Base-by-base conservation (phyloP, 208 protist species). In the Crithidia bombi region DNA sequence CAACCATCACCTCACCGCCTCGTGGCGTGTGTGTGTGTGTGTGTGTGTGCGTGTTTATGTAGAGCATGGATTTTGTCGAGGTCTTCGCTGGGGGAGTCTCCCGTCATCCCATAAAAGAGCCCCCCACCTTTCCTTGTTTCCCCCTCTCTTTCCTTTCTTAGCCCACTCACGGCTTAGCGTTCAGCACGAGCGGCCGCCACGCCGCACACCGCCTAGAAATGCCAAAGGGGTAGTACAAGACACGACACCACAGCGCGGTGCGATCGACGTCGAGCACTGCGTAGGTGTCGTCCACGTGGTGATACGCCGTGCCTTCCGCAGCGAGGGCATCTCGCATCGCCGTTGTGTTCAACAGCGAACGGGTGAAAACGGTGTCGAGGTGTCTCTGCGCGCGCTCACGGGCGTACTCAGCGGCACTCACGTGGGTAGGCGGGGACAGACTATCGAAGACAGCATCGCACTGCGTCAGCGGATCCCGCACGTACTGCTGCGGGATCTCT, bases 211-310 rank as follows among this genome's bases (percentile, higher is more conserved):
- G 69, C 38, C 77, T 63, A 9, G 73, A 75, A 55, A 92, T 69
- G 4, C 86, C 86, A 23, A 92, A 82, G 0, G 86, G 83, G 64
- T 89, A 89, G 63, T 89, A 92, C 14, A 87, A 61, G 49, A 92
- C 81, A 9, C 83, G 77, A 62, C 86, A 92, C 86, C 83, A 89
- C 76, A 85, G 58, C 32, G 86, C 83, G 5, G 86, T 89, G 30
- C 51, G 56, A 35, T 81, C 75, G 4, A 81, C 79, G 59, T 92
- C 86, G 38, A 89, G 46, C 23, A 89, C 50, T 10, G 46, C 50
- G 43, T 81, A 83, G 43, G 46, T 14, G 30, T 46, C 47, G 17
- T 62, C 73, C 15, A 55, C 79, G 10, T 43, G 47, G 57, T 39
- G 65, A 58, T 72, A 81, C 70, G 47, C 55, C 54, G 51, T 73